These are phyloP conservation scores for Leccinum disarticulatum DNA, from an alignment of 768 basidiomycete genomes.

Conservation along the genomic window DNA sequence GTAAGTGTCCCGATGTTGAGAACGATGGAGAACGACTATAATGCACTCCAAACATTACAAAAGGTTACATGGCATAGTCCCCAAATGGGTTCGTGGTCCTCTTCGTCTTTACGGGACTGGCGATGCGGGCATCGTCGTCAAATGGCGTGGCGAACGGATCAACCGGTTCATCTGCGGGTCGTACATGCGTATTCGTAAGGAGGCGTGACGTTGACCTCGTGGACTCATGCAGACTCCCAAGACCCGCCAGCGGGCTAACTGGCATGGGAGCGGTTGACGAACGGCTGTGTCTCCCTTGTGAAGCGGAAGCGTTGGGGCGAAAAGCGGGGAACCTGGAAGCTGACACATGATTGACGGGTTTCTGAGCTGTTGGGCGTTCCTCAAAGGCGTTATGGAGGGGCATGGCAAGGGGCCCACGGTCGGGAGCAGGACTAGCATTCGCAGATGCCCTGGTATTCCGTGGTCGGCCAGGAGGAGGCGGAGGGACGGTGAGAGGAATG, in stretches of 20 bases:
- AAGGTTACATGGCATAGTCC: slow-evolving; percentile 32
- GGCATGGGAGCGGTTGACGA: slow-evolving; percentile 22
- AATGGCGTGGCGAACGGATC: slow-evolving; percentile 78
- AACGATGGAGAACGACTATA: neutral
- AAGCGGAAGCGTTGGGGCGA: slow-evolving; percentile 6
- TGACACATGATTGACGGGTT: slow-evolving; percentile 15
- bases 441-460: slow-evolving; percentile 39
- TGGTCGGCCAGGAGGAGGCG: slow-evolving; percentile 31
- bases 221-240: slow-evolving; percentile 19
- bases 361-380: slow-evolving; percentile 16
- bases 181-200: slow-evolving; percentile 43
- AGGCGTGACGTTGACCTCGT: slow-evolving; percentile 44
- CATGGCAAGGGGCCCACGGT: slow-evolving; percentile 33
- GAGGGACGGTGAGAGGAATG: slow-evolving; percentile 37
- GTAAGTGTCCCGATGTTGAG: slow-evolving; percentile 7
- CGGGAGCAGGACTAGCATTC: slow-evolving; percentile 31
- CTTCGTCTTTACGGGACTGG: slow-evolving; percentile 35
- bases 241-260: slow-evolving; percentile 14
- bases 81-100: slow-evolving; percentile 57
- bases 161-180: slow-evolving; percentile 32
- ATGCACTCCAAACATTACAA: neutral
- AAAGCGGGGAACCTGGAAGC: slow-evolving; percentile 19
- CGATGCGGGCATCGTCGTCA: slow-evolving; percentile 61
- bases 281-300: slow-evolving; percentile 20
- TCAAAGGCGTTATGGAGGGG: slow-evolving; percentile 46